These are phyloP conservation scores for Curvularia spicifera DNA, from an alignment of 2,329 filamentous ascomycete species.

Conservation along the genomic window DNA sequence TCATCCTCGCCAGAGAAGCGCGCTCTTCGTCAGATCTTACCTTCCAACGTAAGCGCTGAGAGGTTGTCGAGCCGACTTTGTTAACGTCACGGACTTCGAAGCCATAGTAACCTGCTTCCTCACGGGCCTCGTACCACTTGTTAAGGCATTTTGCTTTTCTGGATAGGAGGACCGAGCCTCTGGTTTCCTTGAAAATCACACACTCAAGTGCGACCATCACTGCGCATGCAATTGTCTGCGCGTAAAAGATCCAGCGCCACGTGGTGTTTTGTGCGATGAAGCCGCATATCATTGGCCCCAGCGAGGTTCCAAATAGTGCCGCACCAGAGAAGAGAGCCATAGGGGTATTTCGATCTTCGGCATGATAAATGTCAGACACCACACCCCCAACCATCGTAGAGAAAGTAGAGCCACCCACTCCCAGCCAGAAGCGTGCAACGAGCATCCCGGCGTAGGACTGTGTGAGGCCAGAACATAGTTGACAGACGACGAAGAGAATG, in stretches of 20 bases:
- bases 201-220: conserved; percentile 69
- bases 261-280: conserved; percentile 69
- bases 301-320: conserved; percentile 78
- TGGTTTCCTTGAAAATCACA: conserved; percentile 79
- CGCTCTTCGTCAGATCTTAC: conserved; percentile 80
- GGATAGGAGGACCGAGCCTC: conserved; percentile 79
- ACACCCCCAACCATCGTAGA: conserved; percentile 93
- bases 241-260: conserved; percentile 91
- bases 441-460: conserved; percentile 74
- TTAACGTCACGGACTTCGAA: conserved; percentile 53
- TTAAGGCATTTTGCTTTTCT: conserved; percentile 77
- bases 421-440: conserved; percentile 75
- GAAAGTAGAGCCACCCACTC: conserved; percentile 78
- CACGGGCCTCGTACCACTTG: conserved; percentile 76
- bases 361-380: conserved; percentile 82
- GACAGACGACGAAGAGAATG: conserved; percentile 72
- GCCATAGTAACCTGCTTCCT: conserved; percentile 67
- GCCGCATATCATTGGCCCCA: conserved; percentile 75
- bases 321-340: conserved; percentile 88
- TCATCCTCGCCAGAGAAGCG: conserved; percentile 70
- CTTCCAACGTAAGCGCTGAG: conserved; percentile 74
- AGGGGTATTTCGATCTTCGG: conserved; percentile 79
- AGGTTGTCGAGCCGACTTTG: conserved; percentile 38
- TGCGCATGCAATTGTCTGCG: conserved; percentile 75
- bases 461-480: conserved; percentile 76